phyloP scores from a whole-genome alignment of 129 eudicot species.

The Oenanthe sinensis region DNA sequence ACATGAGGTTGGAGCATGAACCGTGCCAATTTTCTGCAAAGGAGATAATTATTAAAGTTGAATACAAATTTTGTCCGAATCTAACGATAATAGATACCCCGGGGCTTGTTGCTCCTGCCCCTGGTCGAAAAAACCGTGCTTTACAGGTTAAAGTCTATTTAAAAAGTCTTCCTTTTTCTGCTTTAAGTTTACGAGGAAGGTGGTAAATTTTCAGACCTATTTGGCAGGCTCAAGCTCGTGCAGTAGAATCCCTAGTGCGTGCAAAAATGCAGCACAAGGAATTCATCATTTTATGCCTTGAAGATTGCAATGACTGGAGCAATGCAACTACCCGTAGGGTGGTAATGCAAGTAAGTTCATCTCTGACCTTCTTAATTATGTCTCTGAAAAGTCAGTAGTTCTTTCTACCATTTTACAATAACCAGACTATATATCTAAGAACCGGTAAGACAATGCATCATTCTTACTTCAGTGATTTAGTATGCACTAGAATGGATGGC shows the following conservation, averaged over 20 bases:
- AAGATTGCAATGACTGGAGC: constrained; percentile 98
- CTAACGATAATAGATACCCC: constrained; percentile 97
- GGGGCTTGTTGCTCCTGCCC: constrained; percentile 98
- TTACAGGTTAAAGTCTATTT: constrained; percentile 51
- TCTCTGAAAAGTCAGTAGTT: not conserved
- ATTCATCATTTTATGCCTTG: constrained; percentile 89
- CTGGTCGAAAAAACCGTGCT: constrained; percentile 75
- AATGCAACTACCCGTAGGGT: constrained; percentile 94
- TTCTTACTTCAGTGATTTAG: not conserved
- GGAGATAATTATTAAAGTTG: constrained; percentile 81
- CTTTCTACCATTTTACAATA: not conserved
- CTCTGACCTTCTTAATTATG: not conserved
- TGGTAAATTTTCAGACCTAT: constrained; percentile 11
- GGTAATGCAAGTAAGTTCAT: constrained; percentile 80
- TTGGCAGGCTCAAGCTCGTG: constrained; percentile 82
- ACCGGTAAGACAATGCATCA: not conserved
- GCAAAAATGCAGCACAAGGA: constrained; percentile 98
- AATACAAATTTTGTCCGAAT: constrained; percentile 87
- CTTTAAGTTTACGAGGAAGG: not conserved
- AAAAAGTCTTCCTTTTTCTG: not conserved
- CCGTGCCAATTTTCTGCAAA: constrained; percentile 78
- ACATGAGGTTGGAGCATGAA: constrained; percentile 88
- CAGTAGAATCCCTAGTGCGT: constrained; percentile 89
- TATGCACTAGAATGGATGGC: not conserved
- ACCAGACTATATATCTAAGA: not conserved